phyloP scores from a whole-genome alignment of 345 rosid genomes.

The Populus simonii region DNA sequence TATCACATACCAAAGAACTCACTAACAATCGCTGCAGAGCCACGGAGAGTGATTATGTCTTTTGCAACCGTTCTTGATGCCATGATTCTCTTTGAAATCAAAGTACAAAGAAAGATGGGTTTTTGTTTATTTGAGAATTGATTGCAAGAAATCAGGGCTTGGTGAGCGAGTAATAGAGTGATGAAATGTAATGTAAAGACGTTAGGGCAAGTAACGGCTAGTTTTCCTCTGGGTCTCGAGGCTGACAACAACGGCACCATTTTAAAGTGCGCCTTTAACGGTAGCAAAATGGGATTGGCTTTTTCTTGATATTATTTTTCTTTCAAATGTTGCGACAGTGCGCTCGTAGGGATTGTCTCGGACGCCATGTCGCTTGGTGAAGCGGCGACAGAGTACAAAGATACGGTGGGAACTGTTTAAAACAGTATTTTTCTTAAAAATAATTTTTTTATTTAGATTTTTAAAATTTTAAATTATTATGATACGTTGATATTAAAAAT shows the following conservation, averaged over 20 bases:
- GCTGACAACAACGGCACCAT: slow-evolving; percentile 21
- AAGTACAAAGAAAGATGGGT: neutral
- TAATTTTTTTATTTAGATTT: no score
- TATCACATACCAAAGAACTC: slow-evolving; percentile 73
- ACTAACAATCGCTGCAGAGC: slow-evolving; percentile 96
- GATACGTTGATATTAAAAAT: no score
- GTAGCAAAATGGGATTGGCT: neutral
- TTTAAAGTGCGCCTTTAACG: slow-evolving; percentile 25
- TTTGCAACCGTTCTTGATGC: slow-evolving; percentile 49
- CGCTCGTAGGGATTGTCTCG: neutral
- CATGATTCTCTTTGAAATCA: slow-evolving; percentile 1
- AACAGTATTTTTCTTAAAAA: no score
- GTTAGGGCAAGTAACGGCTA: slow-evolving; percentile 43
- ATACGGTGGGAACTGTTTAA: no score
- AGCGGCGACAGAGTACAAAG: neutral
- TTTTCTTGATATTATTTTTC: neutral
- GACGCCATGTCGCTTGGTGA: slow-evolving; percentile 4
- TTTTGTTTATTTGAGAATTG: neutral
- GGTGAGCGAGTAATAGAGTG: neutral
- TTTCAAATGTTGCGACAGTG: neutral
- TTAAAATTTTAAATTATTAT: no score
- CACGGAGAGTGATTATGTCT: slow-evolving; percentile 93
- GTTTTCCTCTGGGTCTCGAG: slow-evolving; percentile 15
- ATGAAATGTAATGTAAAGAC: neutral
- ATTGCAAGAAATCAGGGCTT: neutral